These are phyloP conservation scores for Flaveria brownii DNA, from an alignment of 129 eudicot species.

Conservation along the genomic window DNA sequence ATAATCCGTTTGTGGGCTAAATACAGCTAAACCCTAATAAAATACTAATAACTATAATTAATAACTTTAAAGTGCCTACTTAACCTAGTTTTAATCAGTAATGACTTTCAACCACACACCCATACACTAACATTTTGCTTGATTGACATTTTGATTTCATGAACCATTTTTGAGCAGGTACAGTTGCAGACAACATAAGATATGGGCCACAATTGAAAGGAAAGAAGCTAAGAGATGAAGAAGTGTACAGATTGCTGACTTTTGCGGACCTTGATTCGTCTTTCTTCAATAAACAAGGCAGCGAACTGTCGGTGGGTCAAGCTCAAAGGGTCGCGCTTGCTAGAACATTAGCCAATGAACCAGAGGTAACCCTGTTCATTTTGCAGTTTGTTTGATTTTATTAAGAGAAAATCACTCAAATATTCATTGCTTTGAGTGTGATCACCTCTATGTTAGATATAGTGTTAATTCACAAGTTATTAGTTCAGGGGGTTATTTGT, in stretches of 20 bases:
- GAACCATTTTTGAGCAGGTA: slow-evolving; percentile 47
- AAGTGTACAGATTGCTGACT: slow-evolving; percentile 64
- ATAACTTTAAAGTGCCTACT: no score
- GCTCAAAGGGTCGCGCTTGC: slow-evolving; percentile 98
- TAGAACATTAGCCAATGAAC: slow-evolving; percentile 87
- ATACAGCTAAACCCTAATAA: no score
- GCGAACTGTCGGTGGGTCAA: slow-evolving; percentile 89
- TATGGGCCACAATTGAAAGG: slow-evolving; percentile 88
- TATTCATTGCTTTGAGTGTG: no score
- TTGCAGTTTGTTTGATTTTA: not conserved
- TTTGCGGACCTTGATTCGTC: slow-evolving; percentile 84
- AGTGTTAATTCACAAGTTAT: no score
- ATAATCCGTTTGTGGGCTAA: no score
- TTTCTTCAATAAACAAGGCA: slow-evolving; percentile 54
- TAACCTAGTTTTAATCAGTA: not conserved
- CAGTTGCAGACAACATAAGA: slow-evolving; percentile 87
- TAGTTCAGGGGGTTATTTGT: no score
- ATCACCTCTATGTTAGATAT: no score
- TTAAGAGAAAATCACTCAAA: not conserved
- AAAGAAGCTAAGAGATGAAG: slow-evolving; percentile 69
- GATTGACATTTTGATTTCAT: slow-evolving; percentile 10
- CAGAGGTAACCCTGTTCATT: slow-evolving; percentile 58
- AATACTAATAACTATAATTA: no score
- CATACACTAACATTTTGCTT: not conserved
- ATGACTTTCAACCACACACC: not conserved